Evolutionary conservation across 2,329 filamentous ascomycete species (phyloP).

Genomic region (Zasmidium citrigriseum): DNA sequence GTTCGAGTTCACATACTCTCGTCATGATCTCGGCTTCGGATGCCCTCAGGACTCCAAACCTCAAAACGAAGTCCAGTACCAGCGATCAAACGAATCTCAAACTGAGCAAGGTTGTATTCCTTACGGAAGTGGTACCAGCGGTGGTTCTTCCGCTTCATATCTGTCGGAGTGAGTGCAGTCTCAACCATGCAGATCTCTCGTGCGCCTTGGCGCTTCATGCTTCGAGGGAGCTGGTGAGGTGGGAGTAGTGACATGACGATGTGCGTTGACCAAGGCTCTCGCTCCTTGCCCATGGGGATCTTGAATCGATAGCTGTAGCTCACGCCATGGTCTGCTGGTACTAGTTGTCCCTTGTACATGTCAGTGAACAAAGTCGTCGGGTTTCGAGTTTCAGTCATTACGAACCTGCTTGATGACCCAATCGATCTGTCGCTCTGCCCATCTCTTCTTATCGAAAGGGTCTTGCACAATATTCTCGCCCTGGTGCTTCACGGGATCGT

Average conservation of each 20-base stretch:
- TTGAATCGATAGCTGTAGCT: not conserved
- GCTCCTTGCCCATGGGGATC: not conserved
- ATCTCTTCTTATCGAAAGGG: not conserved
- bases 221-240: not conserved
- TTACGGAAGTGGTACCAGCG: not conserved
- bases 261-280: not conserved
- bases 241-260: not conserved
- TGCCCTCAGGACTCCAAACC: not conserved
- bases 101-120: not conserved
- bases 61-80: not conserved
- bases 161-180: not conserved
- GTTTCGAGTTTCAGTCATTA: too few species aligned
- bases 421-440: not conserved
- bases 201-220: not conserved
- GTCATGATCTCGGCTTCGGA: not conserved
- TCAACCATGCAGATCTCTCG: not conserved
- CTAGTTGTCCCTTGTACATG: not conserved
- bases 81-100: not conserved
- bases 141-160: not conserved
- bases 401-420: not conserved
- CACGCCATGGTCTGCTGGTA: not conserved
- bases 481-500: not conserved
- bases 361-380: too few species aligned
- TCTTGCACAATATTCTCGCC: not conserved
- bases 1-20: too few species aligned